Percentiles rank a stretch among this genome's conserved stretches.
These are phyloP conservation scores for Ramularia collo-cygni DNA, from an alignment of 2,329 filamentous ascomycete genomes.

Conservation along the genomic window DNA sequence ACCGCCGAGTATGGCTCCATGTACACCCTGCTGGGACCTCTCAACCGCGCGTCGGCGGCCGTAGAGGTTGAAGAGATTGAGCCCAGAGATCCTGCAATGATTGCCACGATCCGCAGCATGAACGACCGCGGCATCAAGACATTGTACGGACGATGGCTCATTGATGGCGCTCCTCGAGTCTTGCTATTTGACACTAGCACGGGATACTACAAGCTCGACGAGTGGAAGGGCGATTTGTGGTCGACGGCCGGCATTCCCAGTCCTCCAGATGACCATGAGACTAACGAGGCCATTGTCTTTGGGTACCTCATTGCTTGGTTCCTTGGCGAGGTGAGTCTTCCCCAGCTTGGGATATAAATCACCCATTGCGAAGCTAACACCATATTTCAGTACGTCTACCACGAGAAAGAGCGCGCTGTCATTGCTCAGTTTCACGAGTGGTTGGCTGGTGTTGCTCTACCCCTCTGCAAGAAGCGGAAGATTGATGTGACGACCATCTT, in stretches of 20 bases:
- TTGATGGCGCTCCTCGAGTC: slow-evolving; percentile 90
- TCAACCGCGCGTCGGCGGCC: slow-evolving; percentile 88
- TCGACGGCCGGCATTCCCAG: slow-evolving; percentile 88
- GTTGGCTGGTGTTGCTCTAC: slow-evolving; percentile 89
- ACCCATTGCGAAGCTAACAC: slow-evolving; percentile 10
- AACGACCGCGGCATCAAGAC: slow-evolving; percentile 82
- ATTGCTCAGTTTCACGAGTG: slow-evolving; percentile 99
- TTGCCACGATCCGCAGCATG: slow-evolving; percentile 85
- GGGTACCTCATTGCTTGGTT: slow-evolving; percentile 98
- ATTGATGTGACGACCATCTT: slow-evolving; percentile 98
- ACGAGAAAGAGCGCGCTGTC: slow-evolving; percentile 85
- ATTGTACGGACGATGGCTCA: slow-evolving; percentile 92
- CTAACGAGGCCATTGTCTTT: slow-evolving; percentile 95
- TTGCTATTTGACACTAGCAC: slow-evolving; percentile 92
- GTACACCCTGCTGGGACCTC: slow-evolving; percentile 90
- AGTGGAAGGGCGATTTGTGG: slow-evolving; percentile 98
- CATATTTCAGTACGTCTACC: slow-evolving; percentile 68
- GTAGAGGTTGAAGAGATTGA: slow-evolving; percentile 94
- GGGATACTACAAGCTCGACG: slow-evolving; percentile 81
- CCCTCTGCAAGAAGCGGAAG: slow-evolving; percentile 83
- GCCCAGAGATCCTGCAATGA: slow-evolving; percentile 71
- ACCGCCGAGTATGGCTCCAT: slow-evolving; percentile 97
- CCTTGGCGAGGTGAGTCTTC: slow-evolving; percentile 71
- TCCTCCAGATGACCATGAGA: slow-evolving; percentile 84
- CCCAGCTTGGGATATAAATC: too few relatives aligned